Evolutionary conservation across 768 basidiomycete genomes (phyloP).

Genomic region (Phlebiopsis gigantea): DNA sequence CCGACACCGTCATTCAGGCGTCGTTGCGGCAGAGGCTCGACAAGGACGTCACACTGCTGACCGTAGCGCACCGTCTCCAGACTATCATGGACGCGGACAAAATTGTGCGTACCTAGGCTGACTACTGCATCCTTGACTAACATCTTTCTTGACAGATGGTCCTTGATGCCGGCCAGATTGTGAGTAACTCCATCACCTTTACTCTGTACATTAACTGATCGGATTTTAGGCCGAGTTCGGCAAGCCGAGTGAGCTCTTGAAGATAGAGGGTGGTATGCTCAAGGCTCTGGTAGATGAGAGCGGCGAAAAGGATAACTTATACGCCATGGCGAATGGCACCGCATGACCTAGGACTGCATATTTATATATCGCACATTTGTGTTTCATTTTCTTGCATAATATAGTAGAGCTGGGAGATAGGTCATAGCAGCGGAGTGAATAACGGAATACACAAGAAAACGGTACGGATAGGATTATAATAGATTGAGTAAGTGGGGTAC

Average conservation of each 20-base stretch:
- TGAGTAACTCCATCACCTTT: slow-evolving; percentile 11
- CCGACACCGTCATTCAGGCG: slow-evolving; percentile 51
- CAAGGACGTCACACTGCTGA: slow-evolving; percentile 44
- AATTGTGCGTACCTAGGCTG: slow-evolving; percentile 32
- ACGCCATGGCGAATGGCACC: slow-evolving; percentile 30
- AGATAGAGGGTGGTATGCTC: slow-evolving; percentile 42
- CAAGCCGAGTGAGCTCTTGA: slow-evolving; percentile 42
- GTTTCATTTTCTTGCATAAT: background rate
- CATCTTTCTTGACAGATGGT: slow-evolving; percentile 31
- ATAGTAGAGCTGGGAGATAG: background rate
- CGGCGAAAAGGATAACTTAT: slow-evolving; percentile 41
- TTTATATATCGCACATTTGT: background rate
- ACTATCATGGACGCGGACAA: slow-evolving; percentile 62
- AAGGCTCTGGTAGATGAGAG: slow-evolving; percentile 53
- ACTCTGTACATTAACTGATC: background rate
- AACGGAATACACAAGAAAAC: slow-evolving; percentile 6
- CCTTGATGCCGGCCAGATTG: slow-evolving; percentile 36
- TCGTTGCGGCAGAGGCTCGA: slow-evolving; percentile 44
- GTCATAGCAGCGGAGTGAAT: background rate
- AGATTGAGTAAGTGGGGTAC: background rate
- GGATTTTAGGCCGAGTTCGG: slow-evolving; percentile 40
- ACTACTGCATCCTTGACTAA: background rate
- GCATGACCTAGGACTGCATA: background rate
- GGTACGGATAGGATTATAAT: slow-evolving; percentile 6
- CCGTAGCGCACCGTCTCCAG: slow-evolving; percentile 52